Base-by-base conservation (phyloP, 1,284 basidiomycete genomes). In the Tilletia indica region DNA sequence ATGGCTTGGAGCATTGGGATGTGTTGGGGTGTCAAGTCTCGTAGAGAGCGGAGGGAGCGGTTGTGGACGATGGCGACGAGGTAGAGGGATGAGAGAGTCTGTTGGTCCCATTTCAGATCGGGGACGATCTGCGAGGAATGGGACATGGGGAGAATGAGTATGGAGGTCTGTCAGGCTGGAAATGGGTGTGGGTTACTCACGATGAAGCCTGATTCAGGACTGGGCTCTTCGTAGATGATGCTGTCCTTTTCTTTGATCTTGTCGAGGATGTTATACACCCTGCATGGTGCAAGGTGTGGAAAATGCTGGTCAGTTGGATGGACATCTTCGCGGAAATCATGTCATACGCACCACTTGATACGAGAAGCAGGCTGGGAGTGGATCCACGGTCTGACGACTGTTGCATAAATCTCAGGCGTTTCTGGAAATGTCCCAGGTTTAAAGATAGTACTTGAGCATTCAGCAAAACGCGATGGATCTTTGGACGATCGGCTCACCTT, bases 251-350 rank as follows among this genome's bases (percentile, higher is more conserved):
- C 95, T 21, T 92, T 91, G 39, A 86, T 86, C 25, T 94, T 93
- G 0, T 88, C 88, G 4, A 98, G 87, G 70, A 99, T 93, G 76
- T 95, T 92, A 76, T 91, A 89, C 0, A 97, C 91, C 94, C 93
- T 94, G 74, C 0, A 21, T 6, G 68, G 36, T 2, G 11, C 12
- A 21, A 45, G 25, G 25, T 31, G 0, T 31, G 12, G 25, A 42
- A n/a, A 61, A 6, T 3, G 36, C 1, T 31, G 25, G 25, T 31
- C 25, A 31, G 25, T 45, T 31, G 25, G 19, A 39, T 42, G 39
- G 36, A 19, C 6, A 12, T 19, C 25, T 2, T 31, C 2, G 25
- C 34, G 2, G 1, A 5, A 54, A 48, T 11, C 0, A 61, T 36
- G 16, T 34, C 19, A 12, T 25, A 80, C 86, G 45, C 73, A 92